Evolutionary conservation across 257 asterid species (phyloP).

Genomic region (Perilla frutescens): DNA sequence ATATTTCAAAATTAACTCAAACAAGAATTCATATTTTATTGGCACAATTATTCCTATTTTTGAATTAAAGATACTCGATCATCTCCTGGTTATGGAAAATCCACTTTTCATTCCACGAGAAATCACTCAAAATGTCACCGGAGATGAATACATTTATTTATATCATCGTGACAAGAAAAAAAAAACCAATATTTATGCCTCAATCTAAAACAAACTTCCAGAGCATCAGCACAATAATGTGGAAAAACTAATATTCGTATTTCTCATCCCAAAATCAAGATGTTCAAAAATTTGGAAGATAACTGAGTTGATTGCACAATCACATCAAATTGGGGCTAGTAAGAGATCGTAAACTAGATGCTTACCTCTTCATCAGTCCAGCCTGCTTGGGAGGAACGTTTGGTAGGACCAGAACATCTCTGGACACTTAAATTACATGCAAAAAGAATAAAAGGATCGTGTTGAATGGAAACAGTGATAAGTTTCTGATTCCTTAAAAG

Average conservation of each 20-base stretch:
- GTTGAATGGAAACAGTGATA: not conserved
- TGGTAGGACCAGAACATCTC: conserved; percentile 50
- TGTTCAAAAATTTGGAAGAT: conserved; percentile 14
- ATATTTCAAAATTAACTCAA: not conserved
- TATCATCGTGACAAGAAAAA: not conserved
- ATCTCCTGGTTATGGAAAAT: not conserved
- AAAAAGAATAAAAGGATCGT: conserved; percentile 15
- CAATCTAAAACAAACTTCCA: conserved; percentile 1
- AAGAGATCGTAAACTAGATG: conserved; percentile 19
- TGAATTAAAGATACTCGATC: not conserved
- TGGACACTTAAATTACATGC: conserved; percentile 43
- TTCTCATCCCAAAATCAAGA: conserved; percentile 10
- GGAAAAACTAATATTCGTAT: not conserved
- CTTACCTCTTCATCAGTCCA: conserved; percentile 89
- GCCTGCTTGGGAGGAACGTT: conserved; percentile 88
- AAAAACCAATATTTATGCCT: not conserved
- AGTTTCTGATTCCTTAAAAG: not conserved
- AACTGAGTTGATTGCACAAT: not conserved
- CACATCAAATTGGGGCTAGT: conserved; percentile 9
- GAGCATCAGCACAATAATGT: not conserved
- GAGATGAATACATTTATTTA: not conserved
- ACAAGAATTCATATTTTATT: conserved; percentile 24
- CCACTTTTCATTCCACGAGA: conserved; percentile 2
- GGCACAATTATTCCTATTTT: not conserved
- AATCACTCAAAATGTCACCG: conserved; percentile 7